Percentiles rank a stretch among this genome's conserved stretches.
These are phyloP conservation scores for Priceomyces melissophilus DNA, from an alignment of 805 yeast species.

Conservation along the genomic window DNA sequence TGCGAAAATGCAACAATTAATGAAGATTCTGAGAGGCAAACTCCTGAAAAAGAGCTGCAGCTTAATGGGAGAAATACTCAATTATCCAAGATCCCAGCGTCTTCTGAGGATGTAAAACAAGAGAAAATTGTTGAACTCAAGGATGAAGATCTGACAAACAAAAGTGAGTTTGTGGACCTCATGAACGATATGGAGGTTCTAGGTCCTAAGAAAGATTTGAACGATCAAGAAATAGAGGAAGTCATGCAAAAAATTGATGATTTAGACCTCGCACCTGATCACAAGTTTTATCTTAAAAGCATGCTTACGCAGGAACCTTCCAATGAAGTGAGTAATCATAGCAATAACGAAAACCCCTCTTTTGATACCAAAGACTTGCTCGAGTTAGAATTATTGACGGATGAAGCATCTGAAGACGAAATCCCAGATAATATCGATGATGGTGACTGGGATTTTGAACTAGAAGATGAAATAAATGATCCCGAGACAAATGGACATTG, in stretches of 20 bases:
- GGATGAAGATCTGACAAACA: constrained; percentile 2
- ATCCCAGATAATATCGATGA: constrained; percentile 22
- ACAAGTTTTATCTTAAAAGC: constrained; percentile 22
- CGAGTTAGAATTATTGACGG: constrained; percentile 54
- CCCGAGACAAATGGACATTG: constrained; percentile 6
- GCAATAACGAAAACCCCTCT: constrained; percentile 8
- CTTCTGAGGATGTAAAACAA: neutral
- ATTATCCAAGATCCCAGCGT: too few species aligned
- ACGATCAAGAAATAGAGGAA: constrained; percentile 14
- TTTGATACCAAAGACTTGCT: constrained; percentile 46
- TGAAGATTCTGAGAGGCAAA: neutral
- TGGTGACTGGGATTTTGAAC: constrained; percentile 36
- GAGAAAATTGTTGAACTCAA: neutral
- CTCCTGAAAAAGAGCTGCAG: neutral
- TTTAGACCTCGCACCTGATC: constrained; percentile 23
- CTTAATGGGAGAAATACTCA: neutral
- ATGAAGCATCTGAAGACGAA: constrained; percentile 33
- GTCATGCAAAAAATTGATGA: constrained; percentile 23
- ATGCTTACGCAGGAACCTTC: too few species aligned
- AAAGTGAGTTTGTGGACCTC: constrained; percentile 12
- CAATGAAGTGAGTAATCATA: neutral
- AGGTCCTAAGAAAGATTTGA: constrained; percentile 22
- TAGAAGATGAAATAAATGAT: constrained; percentile 34
- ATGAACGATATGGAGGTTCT: constrained; percentile 33
- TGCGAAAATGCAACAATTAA: constrained; percentile 64